phyloP scores from a whole-genome alignment of 352 stramenopile species.

The Globisporangium camurandrum region DNA sequence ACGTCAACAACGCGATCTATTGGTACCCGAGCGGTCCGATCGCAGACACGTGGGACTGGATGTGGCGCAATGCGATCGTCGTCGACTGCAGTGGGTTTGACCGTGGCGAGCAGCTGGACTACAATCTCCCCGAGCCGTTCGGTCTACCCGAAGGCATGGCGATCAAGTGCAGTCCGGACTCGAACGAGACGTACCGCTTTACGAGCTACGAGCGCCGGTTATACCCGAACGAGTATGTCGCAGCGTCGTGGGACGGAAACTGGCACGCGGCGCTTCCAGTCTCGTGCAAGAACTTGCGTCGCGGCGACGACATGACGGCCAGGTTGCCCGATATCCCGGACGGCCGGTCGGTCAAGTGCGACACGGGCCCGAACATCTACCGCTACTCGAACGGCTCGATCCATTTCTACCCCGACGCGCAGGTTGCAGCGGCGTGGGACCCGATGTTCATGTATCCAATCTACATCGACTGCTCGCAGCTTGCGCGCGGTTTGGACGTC shows the following conservation, averaged over 20 bases:
- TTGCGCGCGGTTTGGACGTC: conserved; percentile 1
- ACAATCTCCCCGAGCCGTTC: background rate
- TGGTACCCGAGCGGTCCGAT: conserved; percentile 13
- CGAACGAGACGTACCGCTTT: background rate
- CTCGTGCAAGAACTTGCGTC: conserved; percentile 7
- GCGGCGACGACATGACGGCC: conserved; percentile 12
- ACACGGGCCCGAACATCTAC: conserved; percentile 5
- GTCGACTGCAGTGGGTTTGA: conserved; percentile 13
- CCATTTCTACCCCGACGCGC: conserved; percentile 11
- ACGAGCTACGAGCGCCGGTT: conserved; percentile 5
- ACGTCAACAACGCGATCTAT: conserved; percentile 5
- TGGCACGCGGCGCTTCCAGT: conserved; percentile 1
- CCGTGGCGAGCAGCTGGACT: conserved; percentile 3
- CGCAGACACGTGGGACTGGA: conserved; percentile 20
- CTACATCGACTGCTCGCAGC: conserved; percentile 13
- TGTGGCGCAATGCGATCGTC: conserved; percentile 6
- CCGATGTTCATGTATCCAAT: conserved; percentile 6
- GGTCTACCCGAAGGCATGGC: background rate
- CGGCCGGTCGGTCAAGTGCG: conserved; percentile 14
- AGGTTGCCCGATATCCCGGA: conserved; percentile 10
- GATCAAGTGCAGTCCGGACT: conserved; percentile 4
- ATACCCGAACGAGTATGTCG: conserved; percentile 14
- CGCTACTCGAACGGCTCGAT: conserved; percentile 8
- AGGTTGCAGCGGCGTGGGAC: conserved; percentile 18
- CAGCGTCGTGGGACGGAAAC: conserved; percentile 17